phyloP scores from a whole-genome alignment of 768 basidiomycete species.

The Peribolospora baueri region DNA sequence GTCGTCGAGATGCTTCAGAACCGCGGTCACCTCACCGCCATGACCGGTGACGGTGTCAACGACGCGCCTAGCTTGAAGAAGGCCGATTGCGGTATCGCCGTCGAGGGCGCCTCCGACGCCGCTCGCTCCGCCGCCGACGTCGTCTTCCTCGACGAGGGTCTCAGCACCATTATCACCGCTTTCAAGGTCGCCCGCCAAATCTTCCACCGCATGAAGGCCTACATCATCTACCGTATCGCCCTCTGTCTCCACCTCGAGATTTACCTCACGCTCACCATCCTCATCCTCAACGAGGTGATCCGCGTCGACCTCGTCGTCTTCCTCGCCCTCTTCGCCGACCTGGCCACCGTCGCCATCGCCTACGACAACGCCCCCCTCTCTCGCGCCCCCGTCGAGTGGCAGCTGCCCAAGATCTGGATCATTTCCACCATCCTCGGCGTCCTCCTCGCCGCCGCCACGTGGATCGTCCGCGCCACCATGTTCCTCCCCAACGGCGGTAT shows the following conservation, averaged over 20 bases:
- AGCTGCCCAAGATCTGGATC: slow-evolving; percentile 29
- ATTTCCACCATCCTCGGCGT: slow-evolving; percentile 19
- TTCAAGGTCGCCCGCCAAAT: slow-evolving; percentile 30
- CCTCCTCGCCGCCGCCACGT: slow-evolving; percentile 25
- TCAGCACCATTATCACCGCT: slow-evolving; percentile 23
- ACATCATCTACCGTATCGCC: slow-evolving; percentile 26
- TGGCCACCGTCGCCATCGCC: slow-evolving; percentile 30
- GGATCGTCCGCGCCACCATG: slow-evolving; percentile 26
- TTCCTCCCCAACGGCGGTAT: slow-evolving; percentile 23
- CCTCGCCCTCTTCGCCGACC: slow-evolving; percentile 26
- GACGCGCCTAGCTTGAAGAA: slow-evolving; percentile 7
- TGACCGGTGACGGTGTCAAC: slow-evolving; percentile 23
- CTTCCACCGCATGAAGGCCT: slow-evolving; percentile 29
- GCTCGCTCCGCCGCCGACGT: slow-evolving; percentile 25
- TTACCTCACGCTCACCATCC: slow-evolving; percentile 25
- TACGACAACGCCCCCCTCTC: slow-evolving; percentile 26
- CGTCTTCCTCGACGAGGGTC: slow-evolving; percentile 29
- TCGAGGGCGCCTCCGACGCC: slow-evolving; percentile 25
- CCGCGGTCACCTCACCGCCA: slow-evolving; percentile 24
- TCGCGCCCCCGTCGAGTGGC: slow-evolving; percentile 27
- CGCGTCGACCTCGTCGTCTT: slow-evolving; percentile 28
- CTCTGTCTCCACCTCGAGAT: slow-evolving; percentile 29
- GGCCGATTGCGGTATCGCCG: slow-evolving; percentile 23
- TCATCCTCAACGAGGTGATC: slow-evolving; percentile 28
- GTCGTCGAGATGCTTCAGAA: slow-evolving; percentile 22